Evolutionary conservation across 176 grass and related monocot species (phyloP), one percentile per base, ranked within the genome.

Genomic region (Bolboschoenus planiculmis): DNA sequence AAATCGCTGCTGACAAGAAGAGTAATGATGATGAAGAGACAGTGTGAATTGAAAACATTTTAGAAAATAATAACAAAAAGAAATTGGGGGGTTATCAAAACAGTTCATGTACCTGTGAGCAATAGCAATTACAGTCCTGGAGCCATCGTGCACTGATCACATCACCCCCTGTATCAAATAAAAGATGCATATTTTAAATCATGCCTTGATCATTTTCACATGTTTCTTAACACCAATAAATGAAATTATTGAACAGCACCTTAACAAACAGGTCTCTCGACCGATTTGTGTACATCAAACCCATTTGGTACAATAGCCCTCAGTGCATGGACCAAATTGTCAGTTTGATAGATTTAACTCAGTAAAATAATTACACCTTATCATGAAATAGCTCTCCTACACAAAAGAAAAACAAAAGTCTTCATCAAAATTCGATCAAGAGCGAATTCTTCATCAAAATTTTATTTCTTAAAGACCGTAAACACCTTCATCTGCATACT

Each of bases 101-200:
- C 23, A 53, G 21, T 35, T 15, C 55, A 70, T 53, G 54, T 85
- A 99, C 96, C 96, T 99, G 86, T 99, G 92, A 66, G 96, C 92
- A 88, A 99, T 99, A 83, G 95, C 87, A 50, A 99, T 76, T 80
- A 99, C 91, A 10, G 92, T 95, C 87, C 82, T 91, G 14, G 87
- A 84, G 29, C 90, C 84, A 37, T 81, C 81, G 23, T 94, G 84
- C 53, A 85, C 84, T 77, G 90, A 72, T 27, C 91, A 92, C 82
- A 99, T 90, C 36, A 93, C 91, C 42, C 89, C 82, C 93, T 99
- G 67, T n/a, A 78, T 30, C 37, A 73, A 83, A 8, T 33, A 39
- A 82, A 37, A 85, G 34, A 87, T 43, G 50, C 31, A 11, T 53
- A 63, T 57, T 47, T 37, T 56, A 68, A 58, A 43, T 85, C 20